Percentiles rank a stretch among this genome's conserved stretches.
These are phyloP conservation scores for Draba incana DNA, from an alignment of 345 rosid species.

Conservation along the genomic window DNA sequence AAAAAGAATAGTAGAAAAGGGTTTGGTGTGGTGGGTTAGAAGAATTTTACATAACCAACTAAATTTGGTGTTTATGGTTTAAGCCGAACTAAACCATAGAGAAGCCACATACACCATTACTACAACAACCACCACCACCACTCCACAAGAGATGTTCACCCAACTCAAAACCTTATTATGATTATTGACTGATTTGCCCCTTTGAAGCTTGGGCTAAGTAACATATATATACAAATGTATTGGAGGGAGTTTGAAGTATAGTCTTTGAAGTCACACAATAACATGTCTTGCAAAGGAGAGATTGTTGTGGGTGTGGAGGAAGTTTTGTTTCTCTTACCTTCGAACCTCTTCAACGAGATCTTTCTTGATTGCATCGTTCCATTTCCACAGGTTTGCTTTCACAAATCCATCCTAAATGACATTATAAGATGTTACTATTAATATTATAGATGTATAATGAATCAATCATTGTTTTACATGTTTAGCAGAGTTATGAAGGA, in stretches of 20 bases:
- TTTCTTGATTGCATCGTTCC: conserved; percentile 37
- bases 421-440: not conserved
- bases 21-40: conserved; percentile 43
- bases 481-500: conserved; percentile 22
- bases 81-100: conserved; percentile 39
- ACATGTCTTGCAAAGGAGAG: conserved; percentile 41
- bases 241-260: conserved; percentile 10
- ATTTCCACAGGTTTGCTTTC: conserved; percentile 33
- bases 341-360: conserved; percentile 37
- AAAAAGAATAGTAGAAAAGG: conserved; percentile 3
- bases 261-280: conserved; percentile 15
- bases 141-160: conserved; percentile 40
- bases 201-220: conserved; percentile 3
- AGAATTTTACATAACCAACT: conserved; percentile 36
- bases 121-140: conserved; percentile 41
- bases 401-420: not conserved
- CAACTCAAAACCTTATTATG: conserved; percentile 18
- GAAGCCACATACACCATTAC: conserved; percentile 28
- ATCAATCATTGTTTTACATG: not conserved
- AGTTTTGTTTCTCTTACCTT: conserved; percentile 42
- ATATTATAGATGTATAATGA: conserved; percentile 4
- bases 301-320: conserved; percentile 35
- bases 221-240: conserved; percentile 20
- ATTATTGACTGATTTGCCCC: not conserved
- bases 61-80: conserved; percentile 26